Base-by-base conservation (phyloP, 495 filamentous ascomycete species). In the Rhypophila decipiens region DNA sequence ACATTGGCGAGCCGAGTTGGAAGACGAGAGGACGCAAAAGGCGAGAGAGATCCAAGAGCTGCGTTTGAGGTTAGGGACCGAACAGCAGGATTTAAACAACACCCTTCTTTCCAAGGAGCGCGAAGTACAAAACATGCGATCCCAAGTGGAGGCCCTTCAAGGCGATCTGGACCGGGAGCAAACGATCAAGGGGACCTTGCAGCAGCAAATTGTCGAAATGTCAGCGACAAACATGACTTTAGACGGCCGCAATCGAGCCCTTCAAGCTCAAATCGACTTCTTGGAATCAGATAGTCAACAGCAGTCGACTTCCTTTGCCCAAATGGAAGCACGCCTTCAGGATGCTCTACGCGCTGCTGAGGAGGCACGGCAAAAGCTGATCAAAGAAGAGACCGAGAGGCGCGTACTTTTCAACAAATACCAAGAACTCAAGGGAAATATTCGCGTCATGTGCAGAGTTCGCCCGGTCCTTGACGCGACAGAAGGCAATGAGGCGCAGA, bases 401-500 rank as follows among this genome's bases (percentile, higher is more conserved):
- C 82, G 94, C 31, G 90, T 93, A 56, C 79, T 99, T 9, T 95
- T 96, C 71, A 96, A 97, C 61, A 90, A 95, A 63, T 90, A 97
- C 29, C 90, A 97, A 61, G 94, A 99, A 55, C 76, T 99, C n/a
- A 96, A 96, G 65, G 93, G 93, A 46, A 99, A 99, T 55, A 99
- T 99, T 54, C 86, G 93, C 9, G 93, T 99, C 33, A 97, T 97
- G 76, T 96, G 90, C 63, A 83, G 93, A 57, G 90, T 96, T 24
- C 86, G 94, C n/a, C 93, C 94, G 2, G 72, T 85, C 0, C 72
- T 93, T 3, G 61, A 65, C 42, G 58, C 75, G 31, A 73, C 79
- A 34, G 73, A 79, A 17, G 69, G 68, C 1, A 79, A 85, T 2
- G 73, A 75, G 19, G 77, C 83, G 23, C 79, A 80, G 43, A 84